Evolutionary conservation across 768 basidiomycete genomes (phyloP), one percentile per base, ranked within the genome.

Genomic region (Lentinus brumalis): DNA sequence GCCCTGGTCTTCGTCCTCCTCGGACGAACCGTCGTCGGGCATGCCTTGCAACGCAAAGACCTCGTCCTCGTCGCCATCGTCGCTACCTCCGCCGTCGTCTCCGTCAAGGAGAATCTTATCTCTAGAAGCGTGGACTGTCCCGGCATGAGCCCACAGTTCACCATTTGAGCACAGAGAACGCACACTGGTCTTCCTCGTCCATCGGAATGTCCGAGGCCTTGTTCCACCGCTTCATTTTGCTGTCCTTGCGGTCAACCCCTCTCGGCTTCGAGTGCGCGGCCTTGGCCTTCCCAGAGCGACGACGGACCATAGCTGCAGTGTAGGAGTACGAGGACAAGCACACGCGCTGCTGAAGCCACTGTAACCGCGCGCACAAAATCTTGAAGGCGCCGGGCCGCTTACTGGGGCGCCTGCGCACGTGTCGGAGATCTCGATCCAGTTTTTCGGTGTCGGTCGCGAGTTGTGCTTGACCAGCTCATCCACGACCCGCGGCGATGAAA

Each of bases 161-260:
- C 21, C 26, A 9, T 12, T 11, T 12, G 7, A 29, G 29, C 41
- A 44, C 16, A 47, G 32, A 31, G 21, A 52, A 78, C 87, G 63
- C 67, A 92, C 91, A 92, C 69, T 87, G 81, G 70, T 93, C 91
- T 69, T 91, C 89, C 66, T 86, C 88, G 66, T 93, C 90, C 63
- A 89, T 69, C 10, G 87, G 88, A 55, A 93, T 83, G 67, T 93
- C 92, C 6, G 79, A 78, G 26, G 74, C 64, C 38, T 78, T 85
- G 61, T 90, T 80, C 91, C 91, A 92, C 73, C 83, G 82, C 60
- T 82, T 82, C 11, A 91, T 67, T 64, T 75, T 83, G 29, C 77
- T 74, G 50, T 86, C 83, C 38, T 76, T 78, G 58, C 79, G 81
- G 66, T 84, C 77, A 4, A 84, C 67, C 11, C 79, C 75, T 30